Conservation (phyloP, 176 grass and related monocot genomes). For the Chrysopogon serrulatus region DNA sequence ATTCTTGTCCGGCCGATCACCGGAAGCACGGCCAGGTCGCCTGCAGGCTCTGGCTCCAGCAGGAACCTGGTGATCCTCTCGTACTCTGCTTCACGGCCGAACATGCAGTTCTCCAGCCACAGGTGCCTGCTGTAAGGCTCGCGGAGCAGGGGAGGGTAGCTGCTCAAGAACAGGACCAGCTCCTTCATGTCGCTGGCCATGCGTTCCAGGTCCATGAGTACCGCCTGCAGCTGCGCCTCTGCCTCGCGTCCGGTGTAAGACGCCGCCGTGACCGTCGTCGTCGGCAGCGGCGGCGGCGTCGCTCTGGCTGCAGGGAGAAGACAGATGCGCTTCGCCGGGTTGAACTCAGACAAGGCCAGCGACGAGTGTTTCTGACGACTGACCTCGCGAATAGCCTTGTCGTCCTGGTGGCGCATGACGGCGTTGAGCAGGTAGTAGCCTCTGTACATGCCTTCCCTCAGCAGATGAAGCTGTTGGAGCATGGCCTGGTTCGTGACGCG, state of each 20-base stretch:
- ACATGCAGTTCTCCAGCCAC: conserved; percentile 18
- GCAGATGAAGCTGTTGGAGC: conserved; percentile 4
- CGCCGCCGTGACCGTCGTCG: too few species aligned
- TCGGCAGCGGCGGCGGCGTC: background rate
- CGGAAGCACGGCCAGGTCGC: background rate
- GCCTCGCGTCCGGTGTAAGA: background rate
- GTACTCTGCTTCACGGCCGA: conserved; percentile 25
- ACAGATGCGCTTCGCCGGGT: background rate
- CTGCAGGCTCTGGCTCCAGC: background rate
- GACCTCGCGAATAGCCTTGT: background rate
- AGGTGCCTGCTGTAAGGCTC: background rate
- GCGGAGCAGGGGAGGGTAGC: background rate
- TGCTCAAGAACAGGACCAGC: background rate
- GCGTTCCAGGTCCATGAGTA: background rate
- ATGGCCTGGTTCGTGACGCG: conserved; percentile 12
- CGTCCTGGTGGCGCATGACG: background rate
- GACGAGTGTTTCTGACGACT: background rate
- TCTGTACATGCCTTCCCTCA: background rate
- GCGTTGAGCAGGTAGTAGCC: background rate
- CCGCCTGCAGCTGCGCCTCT: background rate
- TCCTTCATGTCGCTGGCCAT: background rate
- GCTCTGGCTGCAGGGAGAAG: background rate
- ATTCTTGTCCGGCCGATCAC: background rate
- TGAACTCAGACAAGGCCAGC: background rate
- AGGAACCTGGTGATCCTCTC: conserved; percentile 8